These are phyloP conservation scores for Scopulariopsis brevicaulis DNA, from an alignment of 2,329 filamentous ascomycete genomes.

Conservation along the genomic window DNA sequence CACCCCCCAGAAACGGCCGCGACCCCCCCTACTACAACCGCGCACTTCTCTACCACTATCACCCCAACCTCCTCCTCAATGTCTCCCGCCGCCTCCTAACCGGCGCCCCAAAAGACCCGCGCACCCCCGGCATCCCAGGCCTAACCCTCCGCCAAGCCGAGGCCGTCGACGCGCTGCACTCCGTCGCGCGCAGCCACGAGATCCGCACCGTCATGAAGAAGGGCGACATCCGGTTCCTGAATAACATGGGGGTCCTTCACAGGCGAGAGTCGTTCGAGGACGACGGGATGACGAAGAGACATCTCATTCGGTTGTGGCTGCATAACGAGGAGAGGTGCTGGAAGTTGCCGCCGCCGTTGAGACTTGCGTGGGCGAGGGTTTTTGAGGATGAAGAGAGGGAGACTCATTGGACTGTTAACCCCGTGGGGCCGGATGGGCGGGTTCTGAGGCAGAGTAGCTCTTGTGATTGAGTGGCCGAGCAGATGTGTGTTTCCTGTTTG, in stretches of 20 bases:
- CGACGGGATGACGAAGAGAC: conserved; percentile 29
- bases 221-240: conserved; percentile 43
- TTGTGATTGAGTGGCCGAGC: neutral
- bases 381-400: conserved; percentile 40
- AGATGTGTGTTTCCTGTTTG: neutral
- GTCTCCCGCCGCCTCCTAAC: conserved; percentile 8
- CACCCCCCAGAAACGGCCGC: conserved; percentile 1
- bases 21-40: conserved; percentile 4
- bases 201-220: conserved; percentile 32
- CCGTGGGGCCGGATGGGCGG: conserved; percentile 1
- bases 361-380: conserved; percentile 36
- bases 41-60: conserved; percentile 8
- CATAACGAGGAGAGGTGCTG: conserved; percentile 36
- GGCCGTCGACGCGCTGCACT: conserved; percentile 38
- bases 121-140: conserved; percentile 41
- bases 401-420: conserved; percentile 18
- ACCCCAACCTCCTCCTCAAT: conserved; percentile 4
- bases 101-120: conserved; percentile 19
- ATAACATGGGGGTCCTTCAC: conserved; percentile 43
- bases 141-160: conserved; percentile 41
- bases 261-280: conserved; percentile 36
- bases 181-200: conserved; percentile 31
- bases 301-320: conserved; percentile 37
- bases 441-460: neutral
- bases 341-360: conserved; percentile 31